These are phyloP conservation scores for Penicillium nucicola DNA, from an alignment of 495 filamentous ascomycete genomes.

Conservation along the genomic window DNA sequence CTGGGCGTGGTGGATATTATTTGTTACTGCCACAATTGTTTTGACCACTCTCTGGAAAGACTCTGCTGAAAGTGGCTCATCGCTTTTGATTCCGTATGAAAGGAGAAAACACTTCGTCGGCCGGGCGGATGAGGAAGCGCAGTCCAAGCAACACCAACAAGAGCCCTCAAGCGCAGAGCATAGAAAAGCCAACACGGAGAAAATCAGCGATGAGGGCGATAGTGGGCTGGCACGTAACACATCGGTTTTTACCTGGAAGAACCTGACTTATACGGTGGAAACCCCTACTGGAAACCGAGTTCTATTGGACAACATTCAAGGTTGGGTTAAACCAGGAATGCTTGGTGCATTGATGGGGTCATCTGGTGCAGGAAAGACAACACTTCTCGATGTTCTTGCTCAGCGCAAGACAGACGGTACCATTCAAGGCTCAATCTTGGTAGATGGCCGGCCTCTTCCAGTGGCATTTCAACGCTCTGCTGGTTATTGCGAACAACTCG, in stretches of 20 bases:
- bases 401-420: constrained; percentile 84
- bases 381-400: constrained; percentile 50
- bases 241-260: constrained; percentile 59
- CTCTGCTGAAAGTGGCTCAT: constrained; percentile 17
- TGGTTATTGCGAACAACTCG: constrained; percentile 60
- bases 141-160: too few species aligned
- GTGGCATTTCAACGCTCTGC: constrained; percentile 73
- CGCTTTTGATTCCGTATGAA: constrained; percentile 30
- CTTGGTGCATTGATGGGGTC: constrained; percentile 74
- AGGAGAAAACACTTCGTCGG: too few species aligned
- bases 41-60: constrained; percentile 19
- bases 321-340: constrained; percentile 87
- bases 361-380: constrained; percentile 65
- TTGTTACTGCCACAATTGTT: constrained; percentile 25
- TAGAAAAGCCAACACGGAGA: too few species aligned
- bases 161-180: too few species aligned
- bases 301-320: constrained; percentile 75
- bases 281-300: constrained; percentile 37
- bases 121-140: too few species aligned
- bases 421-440: constrained; percentile 79
- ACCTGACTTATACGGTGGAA: constrained; percentile 54
- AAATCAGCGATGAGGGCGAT: too few species aligned
- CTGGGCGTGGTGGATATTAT: constrained; percentile 34
- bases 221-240: constrained; percentile 45
- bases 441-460: constrained; percentile 75